Evolutionary conservation across 176 grass and related monocot genomes (phyloP).

Genomic region (Ampelocalamus luodianensis): DNA sequence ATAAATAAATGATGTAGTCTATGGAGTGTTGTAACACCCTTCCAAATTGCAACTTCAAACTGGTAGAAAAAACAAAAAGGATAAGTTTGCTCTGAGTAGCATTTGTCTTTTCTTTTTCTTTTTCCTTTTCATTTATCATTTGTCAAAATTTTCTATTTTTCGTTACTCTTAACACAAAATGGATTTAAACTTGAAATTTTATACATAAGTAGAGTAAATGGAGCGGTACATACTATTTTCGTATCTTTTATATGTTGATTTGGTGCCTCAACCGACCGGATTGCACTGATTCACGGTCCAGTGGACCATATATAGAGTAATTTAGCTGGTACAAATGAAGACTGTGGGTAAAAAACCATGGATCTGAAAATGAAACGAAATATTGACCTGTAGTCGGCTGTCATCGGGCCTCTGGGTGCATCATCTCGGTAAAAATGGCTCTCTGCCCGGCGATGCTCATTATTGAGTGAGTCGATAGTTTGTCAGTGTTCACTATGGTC

Average conservation of each 20-base stretch:
- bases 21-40: not conserved
- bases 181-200: not conserved
- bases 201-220: not conserved
- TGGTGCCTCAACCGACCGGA: not conserved
- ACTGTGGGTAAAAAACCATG: no score
- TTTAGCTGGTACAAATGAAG: no score
- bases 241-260: not conserved
- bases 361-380: no score
- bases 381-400: no score
- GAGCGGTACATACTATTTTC: not conserved
- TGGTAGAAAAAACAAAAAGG: not conserved
- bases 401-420: no score
- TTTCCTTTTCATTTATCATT: not conserved
- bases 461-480: no score
- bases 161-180: not conserved
- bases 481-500: no score
- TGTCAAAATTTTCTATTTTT: not conserved
- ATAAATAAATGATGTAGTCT: not conserved
- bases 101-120: not conserved
- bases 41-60: not conserved
- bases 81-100: not conserved
- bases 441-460: no score
- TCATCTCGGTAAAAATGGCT: no score
- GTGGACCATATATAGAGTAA: no score
- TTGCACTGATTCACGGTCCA: no score